phyloP scores from a whole-genome alignment of 116 monocot genomes.

The Phalaenopsis hybrid region DNA sequence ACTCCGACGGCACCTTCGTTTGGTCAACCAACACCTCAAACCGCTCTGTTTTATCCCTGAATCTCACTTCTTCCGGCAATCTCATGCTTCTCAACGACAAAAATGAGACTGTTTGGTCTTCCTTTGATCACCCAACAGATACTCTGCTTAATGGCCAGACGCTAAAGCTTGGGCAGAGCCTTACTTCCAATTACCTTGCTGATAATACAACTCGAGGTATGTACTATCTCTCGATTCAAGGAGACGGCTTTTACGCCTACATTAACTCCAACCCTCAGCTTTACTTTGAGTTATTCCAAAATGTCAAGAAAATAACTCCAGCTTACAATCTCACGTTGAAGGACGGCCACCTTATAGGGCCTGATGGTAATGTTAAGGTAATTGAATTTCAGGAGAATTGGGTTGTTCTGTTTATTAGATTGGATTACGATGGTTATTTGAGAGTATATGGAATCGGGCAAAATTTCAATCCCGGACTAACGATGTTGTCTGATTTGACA shows the following conservation, averaged over 20 bases:
- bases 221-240: slow-evolving; percentile 16
- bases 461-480: background rate
- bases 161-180: slow-evolving; percentile 19
- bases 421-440: slow-evolving; percentile 42
- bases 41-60: slow-evolving; percentile 10
- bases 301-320: background rate
- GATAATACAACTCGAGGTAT: slow-evolving; percentile 1
- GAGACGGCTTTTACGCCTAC: slow-evolving; percentile 15
- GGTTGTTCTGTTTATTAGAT: slow-evolving; percentile 26
- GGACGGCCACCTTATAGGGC: slow-evolving; percentile 14
- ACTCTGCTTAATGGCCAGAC: slow-evolving; percentile 27
- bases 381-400: background rate
- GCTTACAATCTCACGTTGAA: slow-evolving; percentile 11
- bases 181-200: slow-evolving; percentile 25
- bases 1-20: slow-evolving; percentile 18
- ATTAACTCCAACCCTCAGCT: slow-evolving; percentile 19
- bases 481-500: background rate
- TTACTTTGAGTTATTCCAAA: background rate
- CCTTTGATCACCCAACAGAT: slow-evolving; percentile 46
- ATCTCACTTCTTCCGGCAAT: slow-evolving; percentile 17
- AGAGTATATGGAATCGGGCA: slow-evolving; percentile 13
- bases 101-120: slow-evolving; percentile 22
- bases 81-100: slow-evolving; percentile 24
- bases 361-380: background rate
- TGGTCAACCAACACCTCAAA: slow-evolving; percentile 26